Evolutionary conservation across 2,329 filamentous ascomycete species (phyloP), one percentile per base, ranked within the genome.

Genomic region (Diatrype stigma): DNA sequence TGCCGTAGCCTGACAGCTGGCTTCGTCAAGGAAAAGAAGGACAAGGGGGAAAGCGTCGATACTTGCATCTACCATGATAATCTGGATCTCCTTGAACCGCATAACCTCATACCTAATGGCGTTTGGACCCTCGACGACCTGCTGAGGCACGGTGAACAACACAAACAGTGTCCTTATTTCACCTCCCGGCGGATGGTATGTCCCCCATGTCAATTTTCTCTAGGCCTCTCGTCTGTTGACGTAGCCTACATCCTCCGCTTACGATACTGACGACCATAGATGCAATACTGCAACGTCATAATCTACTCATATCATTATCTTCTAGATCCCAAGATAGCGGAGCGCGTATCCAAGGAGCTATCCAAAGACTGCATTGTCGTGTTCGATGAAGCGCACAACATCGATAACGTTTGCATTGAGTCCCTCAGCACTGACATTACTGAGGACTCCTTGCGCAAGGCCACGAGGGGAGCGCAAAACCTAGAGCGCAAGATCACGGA

Each of bases 281-380:
- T 99, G 93, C 87, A 94, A 63, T 97, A 92, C 66, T 99, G 94
- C 79, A 97, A 99, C 67, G 91, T 99, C 65, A 96, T 99, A 64
- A 99, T 99, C 60, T 99, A 99, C 73, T 99, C 94, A 0, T 99
- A 99, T 66, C 94, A 99, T 70, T 99, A 99, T 65, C 82, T 99
- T 3, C 82, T 99, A 16, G 95, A 99, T 63, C 94, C 94, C 2
- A 99, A 99, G 68, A 99, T 99, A 62, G 94, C 94, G 12, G 94
- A 99, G 66, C 74, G 93, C 51, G 92, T 97, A 2, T 97, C 94
- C 0, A 91, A 88, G 68, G 94, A 99, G 64, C 82, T 99, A 11
- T 96, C 94, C 0, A 96, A 96, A 62, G 95, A 99, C 68, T 96
- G 92, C 68, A 99, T 99, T 48, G 90, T 99, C 19, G 94, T 99